These are phyloP conservation scores for Hypoxylon trugodes DNA, from an alignment of 495 filamentous ascomycete genomes.

Conservation along the genomic window DNA sequence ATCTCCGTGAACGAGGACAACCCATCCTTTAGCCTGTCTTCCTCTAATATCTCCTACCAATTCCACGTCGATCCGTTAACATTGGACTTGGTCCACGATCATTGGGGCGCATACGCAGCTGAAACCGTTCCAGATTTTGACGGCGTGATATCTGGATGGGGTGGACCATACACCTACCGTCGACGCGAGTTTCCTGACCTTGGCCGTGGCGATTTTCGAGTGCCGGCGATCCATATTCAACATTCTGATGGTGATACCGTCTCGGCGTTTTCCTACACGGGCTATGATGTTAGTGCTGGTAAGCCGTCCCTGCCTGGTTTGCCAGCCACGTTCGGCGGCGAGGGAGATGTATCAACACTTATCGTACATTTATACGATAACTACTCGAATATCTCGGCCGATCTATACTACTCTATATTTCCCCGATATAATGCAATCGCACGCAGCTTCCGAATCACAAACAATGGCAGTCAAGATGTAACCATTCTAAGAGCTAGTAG, in stretches of 20 bases:
- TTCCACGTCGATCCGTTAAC: slow-evolving; percentile 62
- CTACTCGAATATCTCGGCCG: slow-evolving; percentile 57
- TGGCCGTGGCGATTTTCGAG: slow-evolving; percentile 62
- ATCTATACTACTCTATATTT: slow-evolving; percentile 64
- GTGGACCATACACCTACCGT: slow-evolving; percentile 51
- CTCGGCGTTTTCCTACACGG: slow-evolving; percentile 57
- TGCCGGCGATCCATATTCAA: slow-evolving; percentile 61
- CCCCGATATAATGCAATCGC: slow-evolving; percentile 60
- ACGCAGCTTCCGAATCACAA: slow-evolving; percentile 61
- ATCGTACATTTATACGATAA: slow-evolving; percentile 61
- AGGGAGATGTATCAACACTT: slow-evolving; percentile 59
- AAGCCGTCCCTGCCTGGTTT: slow-evolving; percentile 58
- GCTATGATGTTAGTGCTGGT: slow-evolving; percentile 52
- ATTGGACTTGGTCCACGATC: slow-evolving; percentile 60
- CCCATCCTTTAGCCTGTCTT: slow-evolving; percentile 57
- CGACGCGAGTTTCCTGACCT: slow-evolving; percentile 65
- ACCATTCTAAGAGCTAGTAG: slow-evolving; percentile 60
- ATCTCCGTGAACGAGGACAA: slow-evolving; percentile 54
- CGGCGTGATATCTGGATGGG: slow-evolving; percentile 56
- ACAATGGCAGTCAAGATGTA: slow-evolving; percentile 56
- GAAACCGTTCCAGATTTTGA: slow-evolving; percentile 47
- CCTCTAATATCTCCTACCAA: slow-evolving; percentile 59
- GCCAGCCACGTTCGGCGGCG: slow-evolving; percentile 59
- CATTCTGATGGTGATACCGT: slow-evolving; percentile 61
- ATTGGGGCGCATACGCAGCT: slow-evolving; percentile 59